Conservation (phyloP, 139 green algal species). For the Chlamydomonas eustigma region DNA sequence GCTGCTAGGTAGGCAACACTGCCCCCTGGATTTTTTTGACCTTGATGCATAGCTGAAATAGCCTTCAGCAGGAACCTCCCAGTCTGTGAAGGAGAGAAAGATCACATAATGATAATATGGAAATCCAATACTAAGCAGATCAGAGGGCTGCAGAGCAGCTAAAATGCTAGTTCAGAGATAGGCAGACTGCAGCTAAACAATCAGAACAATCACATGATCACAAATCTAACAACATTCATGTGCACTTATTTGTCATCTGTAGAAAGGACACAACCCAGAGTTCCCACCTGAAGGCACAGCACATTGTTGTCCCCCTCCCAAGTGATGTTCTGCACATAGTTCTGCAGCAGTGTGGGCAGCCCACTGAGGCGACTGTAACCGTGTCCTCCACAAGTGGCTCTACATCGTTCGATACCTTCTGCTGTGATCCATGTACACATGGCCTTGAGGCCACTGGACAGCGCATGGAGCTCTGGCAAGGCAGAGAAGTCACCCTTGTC, state of each 20-base stretch:
- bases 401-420: constrained; percentile 74
- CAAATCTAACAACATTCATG: no score
- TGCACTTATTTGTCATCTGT: not conserved
- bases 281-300: constrained; percentile 65
- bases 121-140: no score
- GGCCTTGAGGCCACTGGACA: constrained; percentile 50
- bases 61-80: constrained; percentile 76
- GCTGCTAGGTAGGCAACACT: constrained; percentile 58
- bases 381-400: constrained; percentile 84
- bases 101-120: no score
- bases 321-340: constrained; percentile 89
- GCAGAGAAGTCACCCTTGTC: constrained; percentile 72
- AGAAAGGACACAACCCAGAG: not conserved
- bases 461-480: constrained; percentile 88
- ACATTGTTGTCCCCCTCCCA: constrained; percentile 96
- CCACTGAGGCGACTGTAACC: constrained; percentile 81
- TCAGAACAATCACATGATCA: no score
- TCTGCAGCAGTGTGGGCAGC: constrained; percentile 72
- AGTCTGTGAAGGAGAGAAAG: no score
- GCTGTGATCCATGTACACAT: constrained; percentile 50
- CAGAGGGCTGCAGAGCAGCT: no score
- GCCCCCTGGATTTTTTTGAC: constrained; percentile 19
- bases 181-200: no score
- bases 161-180: no score
- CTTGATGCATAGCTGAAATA: constrained; percentile 33